Conservation (phyloP, 495 filamentous ascomycete genomes). For the Pseudoneurospora amorphoporcata region DNA sequence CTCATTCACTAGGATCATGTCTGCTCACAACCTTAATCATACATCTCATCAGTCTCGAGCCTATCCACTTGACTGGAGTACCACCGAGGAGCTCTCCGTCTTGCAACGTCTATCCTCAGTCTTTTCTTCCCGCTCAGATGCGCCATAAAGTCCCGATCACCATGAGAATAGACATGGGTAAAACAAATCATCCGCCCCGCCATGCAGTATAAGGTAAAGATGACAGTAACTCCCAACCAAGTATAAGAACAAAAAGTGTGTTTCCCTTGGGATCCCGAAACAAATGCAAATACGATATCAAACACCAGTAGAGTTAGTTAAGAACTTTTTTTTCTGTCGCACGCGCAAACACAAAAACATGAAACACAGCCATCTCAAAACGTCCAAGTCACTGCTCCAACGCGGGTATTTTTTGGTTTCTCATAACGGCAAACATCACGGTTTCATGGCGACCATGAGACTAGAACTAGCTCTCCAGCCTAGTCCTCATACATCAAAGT, state of each 20-base stretch:
- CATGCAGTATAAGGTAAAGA: background rate
- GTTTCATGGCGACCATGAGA: background rate
- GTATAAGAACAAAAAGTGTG: background rate
- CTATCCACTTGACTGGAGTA: background rate
- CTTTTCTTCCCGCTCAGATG: background rate
- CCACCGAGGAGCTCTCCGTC: background rate
- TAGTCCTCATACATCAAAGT: slow-evolving; percentile 12
- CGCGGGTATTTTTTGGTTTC: background rate
- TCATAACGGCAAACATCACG: background rate
- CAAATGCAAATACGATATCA: background rate
- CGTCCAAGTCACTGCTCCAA: background rate
- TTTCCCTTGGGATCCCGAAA: background rate
- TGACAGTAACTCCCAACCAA: background rate
- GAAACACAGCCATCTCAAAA: background rate
- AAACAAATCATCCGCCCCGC: background rate
- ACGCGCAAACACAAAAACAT: background rate
- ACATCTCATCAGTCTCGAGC: background rate
- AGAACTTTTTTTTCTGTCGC: background rate
- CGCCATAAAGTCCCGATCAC: background rate
- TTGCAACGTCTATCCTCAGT: background rate
- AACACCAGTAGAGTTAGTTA: background rate
- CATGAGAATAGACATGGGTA: background rate
- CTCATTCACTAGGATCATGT: background rate
- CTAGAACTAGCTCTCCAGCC: background rate
- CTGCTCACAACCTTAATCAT: background rate